Percentiles rank a stretch among this genome's conserved stretches.
These are phyloP conservation scores for Ceratocystiopsis minuta DNA, from an alignment of 2,329 filamentous ascomycete species.

Conservation along the genomic window DNA sequence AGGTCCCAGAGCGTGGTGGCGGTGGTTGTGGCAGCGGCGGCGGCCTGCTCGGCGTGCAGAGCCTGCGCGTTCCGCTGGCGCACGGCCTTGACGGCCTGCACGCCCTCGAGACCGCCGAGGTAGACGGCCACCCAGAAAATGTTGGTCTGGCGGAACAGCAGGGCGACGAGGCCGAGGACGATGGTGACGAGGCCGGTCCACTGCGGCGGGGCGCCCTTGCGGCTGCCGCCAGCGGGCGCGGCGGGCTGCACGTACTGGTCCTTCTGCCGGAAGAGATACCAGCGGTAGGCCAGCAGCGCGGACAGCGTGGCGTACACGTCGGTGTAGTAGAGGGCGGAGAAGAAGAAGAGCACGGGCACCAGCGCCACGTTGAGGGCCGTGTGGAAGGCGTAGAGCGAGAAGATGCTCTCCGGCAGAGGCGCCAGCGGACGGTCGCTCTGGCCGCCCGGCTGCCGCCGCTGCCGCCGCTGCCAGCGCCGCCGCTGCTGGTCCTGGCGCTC, in stretches of 20 bases:
- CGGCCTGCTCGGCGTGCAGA: not conserved
- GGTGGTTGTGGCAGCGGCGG: too few species aligned
- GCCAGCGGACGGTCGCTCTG: not conserved
- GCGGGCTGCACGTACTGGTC: not conserved
- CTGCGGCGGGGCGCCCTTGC: slow-evolving; percentile 14
- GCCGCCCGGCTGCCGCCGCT: too few species aligned
- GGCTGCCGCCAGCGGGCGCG: too few species aligned
- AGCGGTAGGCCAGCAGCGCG: slow-evolving; percentile 52
- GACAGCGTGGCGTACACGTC: slow-evolving; percentile 67
- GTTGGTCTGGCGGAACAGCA: slow-evolving; percentile 84
- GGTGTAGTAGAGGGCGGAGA: slow-evolving; percentile 88
- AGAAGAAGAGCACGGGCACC: slow-evolving; percentile 90
- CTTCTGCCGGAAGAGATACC: slow-evolving; percentile 26
- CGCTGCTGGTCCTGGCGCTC: slow-evolving; percentile 21
- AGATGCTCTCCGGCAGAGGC: slow-evolving; percentile 10
- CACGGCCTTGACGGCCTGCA: slow-evolving; percentile 26
- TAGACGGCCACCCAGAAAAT: slow-evolving; percentile 86
- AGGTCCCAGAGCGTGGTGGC: slow-evolving; percentile 13
- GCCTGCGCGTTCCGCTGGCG: not conserved
- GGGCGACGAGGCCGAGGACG: slow-evolving; percentile 41
- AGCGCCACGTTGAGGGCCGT: slow-evolving; percentile 63
- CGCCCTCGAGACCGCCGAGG: slow-evolving; percentile 42
- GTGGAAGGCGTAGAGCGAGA: slow-evolving; percentile 31
- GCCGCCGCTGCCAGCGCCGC: slow-evolving; percentile 6
- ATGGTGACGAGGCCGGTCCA: slow-evolving; percentile 27